Evolutionary conservation across 352 stramenopile genomes (phyloP), one percentile per base, ranked within the genome.

Genomic region (Blastocystis sp.): DNA sequence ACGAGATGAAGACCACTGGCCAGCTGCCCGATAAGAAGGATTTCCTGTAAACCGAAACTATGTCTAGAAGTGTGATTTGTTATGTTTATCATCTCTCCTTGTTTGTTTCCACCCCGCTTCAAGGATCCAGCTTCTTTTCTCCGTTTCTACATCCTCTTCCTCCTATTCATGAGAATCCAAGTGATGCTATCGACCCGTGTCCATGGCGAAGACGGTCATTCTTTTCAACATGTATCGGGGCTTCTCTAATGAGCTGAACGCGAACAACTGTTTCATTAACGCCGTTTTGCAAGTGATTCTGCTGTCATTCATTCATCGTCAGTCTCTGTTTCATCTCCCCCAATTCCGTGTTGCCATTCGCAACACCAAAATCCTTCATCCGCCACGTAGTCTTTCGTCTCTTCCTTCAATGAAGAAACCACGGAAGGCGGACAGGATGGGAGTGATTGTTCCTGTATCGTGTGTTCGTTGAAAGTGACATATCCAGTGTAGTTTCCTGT

Each of bases 261-360:
- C 38, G 2, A 81, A 81, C 52, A 81, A 81, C 23, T 81, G 71
- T 9, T 81, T 81, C 48, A 34, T 81, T 41, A 81, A 81, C n/a
- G 71, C 71, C 2, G 71, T 81, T 2, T 38, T 81, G 38, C 71
- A 81, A 41, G 71, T 81, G 28, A 41, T 41, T 21, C 41, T 81
- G n/a, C 11, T 21, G 17, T 43, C 23, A 40, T 34, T 1, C 23
- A n/a, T 14, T 64, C 61, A 34, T 9, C 7, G 11, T 21, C 10
- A 81, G 71, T 45, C 52, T 5, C 71, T 81, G 11, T 81, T 81
- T 64, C 71, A 81, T 64, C 71, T 66, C 40, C 71, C 71, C 21
- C 40, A 81, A 40, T 81, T 81, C 43, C 48, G 71, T n/a, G 43
- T 34, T 7, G 34, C 19, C 53, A 64, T 81, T 43, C 48, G 71